Evolutionary conservation across 371 early-diverging fungal species (phyloP).

Genomic region (Lichtheimia hyalospora): DNA sequence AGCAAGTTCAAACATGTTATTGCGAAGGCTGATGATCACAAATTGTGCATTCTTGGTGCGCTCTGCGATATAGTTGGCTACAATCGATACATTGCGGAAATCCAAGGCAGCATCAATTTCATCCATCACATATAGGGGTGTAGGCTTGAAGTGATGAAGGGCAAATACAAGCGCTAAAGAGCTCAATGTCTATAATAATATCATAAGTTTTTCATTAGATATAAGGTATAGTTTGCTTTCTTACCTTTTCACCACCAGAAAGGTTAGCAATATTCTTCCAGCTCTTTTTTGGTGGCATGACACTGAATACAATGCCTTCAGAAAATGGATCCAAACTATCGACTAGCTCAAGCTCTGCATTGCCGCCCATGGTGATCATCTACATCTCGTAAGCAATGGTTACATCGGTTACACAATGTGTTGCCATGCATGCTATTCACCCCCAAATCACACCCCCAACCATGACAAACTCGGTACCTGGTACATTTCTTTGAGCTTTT

Average conservation of each 20-base stretch:
- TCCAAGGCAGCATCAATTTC: slow-evolving; percentile 99
- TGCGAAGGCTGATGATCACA: slow-evolving; percentile 98
- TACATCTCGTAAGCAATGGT: slow-evolving; percentile 19
- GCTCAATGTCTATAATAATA: slow-evolving; percentile 80
- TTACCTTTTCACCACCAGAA: slow-evolving; percentile 99
- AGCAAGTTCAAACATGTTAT: slow-evolving; percentile 99
- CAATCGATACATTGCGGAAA: slow-evolving; percentile 99
- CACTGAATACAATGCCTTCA: slow-evolving; percentile 98
- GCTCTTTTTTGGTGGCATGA: slow-evolving; percentile 99
- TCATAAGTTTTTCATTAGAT: too few species aligned
- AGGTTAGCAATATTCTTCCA: slow-evolving; percentile 99
- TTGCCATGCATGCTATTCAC: not conserved
- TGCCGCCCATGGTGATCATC: slow-evolving; percentile 99
- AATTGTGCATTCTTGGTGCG: slow-evolving; percentile 99
- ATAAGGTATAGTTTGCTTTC: not conserved
- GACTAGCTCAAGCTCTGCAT: slow-evolving; percentile 99
- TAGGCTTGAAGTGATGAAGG: slow-evolving; percentile 99
- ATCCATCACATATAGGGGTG: slow-evolving; percentile 99
- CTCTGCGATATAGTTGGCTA: slow-evolving; percentile 99
- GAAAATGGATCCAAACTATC: slow-evolving; percentile 99
- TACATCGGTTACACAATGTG: slow-evolving; percentile 3
- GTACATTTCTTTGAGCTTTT: slow-evolving; percentile 99
- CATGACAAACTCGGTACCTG: slow-evolving; percentile 54
- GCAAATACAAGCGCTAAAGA: slow-evolving; percentile 99
- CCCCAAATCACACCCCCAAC: not conserved